Conservation (phyloP, 2,329 filamentous ascomycete species). For the Orbilia quercus region DNA sequence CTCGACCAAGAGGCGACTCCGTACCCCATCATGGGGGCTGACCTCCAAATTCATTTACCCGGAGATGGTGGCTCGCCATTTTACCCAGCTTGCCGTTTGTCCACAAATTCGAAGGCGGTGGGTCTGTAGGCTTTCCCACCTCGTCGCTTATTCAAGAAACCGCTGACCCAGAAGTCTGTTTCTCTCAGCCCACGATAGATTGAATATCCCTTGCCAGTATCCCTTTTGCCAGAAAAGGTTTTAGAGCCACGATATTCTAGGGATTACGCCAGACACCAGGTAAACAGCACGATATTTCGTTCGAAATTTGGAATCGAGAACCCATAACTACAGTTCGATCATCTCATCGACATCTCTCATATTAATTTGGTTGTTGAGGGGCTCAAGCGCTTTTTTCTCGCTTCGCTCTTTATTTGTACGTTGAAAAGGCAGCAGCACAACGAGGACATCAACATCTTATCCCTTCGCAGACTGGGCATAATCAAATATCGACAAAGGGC, state of each 20-base stretch:
- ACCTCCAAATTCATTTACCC: slow-evolving; percentile 51
- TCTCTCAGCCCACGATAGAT: slow-evolving; percentile 52
- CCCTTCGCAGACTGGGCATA: slow-evolving; percentile 28
- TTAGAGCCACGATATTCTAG: slow-evolving; percentile 34
- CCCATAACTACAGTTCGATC: slow-evolving; percentile 7
- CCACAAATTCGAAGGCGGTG: slow-evolving; percentile 38
- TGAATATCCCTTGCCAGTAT: slow-evolving; percentile 36
- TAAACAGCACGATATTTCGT: slow-evolving; percentile 6
- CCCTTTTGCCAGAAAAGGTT: slow-evolving; percentile 24
- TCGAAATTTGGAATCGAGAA: slow-evolving; percentile 17
- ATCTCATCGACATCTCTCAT: background rate
- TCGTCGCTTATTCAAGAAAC: background rate
- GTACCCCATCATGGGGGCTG: slow-evolving; percentile 46
- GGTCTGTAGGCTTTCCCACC: slow-evolving; percentile 8
- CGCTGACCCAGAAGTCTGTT: slow-evolving; percentile 21
- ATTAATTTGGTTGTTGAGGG: slow-evolving; percentile 9
- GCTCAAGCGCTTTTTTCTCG: slow-evolving; percentile 11
- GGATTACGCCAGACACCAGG: slow-evolving; percentile 26
- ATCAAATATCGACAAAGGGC: slow-evolving; percentile 22
- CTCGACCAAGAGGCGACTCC: slow-evolving; percentile 42
- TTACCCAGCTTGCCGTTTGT: slow-evolving; percentile 47
- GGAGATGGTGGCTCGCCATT: slow-evolving; percentile 53
- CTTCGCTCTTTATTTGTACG: too few species aligned
- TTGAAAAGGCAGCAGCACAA: too few species aligned
- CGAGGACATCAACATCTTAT: slow-evolving; percentile 13